Evolutionary conservation across 1,139 yeast species (phyloP), one percentile per base, ranked within the genome.

Genomic region (Diutina mesorugosa): DNA sequence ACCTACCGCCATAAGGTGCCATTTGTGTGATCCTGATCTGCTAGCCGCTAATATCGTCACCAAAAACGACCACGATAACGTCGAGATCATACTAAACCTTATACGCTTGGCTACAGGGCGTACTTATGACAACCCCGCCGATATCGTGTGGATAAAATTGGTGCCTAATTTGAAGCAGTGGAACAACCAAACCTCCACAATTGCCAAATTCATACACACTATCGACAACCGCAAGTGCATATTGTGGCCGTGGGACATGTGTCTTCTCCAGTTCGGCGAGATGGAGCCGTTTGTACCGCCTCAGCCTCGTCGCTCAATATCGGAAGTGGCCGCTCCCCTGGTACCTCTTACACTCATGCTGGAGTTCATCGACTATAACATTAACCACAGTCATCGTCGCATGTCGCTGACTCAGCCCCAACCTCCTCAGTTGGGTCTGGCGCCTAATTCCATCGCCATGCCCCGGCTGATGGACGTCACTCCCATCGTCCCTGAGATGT

Each of bases 1-100:
- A 6, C 96, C 96, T 0, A 83, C 90, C 12, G 95, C 91, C 0
- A 83, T 86, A 18, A 70, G 90, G 57, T 87, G 89, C 56, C 84
- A 81, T 60, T 70, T 85, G 47, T 74, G 67, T 57, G 81, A 84
- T 45, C 74, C 77, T 6, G 62, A 18, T 5, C 18, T 29, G 21
- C 53, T 50, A 32, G 53, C 53, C 1, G 45, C 45, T 10, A 50
- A 32, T 32, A 32, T 50, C 28, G 53, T 50, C 2, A n/a, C 41
- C n/a, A 32, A 16, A 16, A n/a, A 30, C 21, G 78, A 76, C 5
- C 72, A 72, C 29, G 47, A 41, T 21, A 28, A 41, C n/a, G 54
- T 41, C n/a, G 47, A 21, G 26, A n/a, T 18, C 14, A 67, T 87
- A 8, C 62, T 79, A 14, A 71, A 73, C 45, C 72, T 84, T 10